A percentile compares a stretch with the other conserved stretches of the same genome.
phyloP scores from a whole-genome alignment of 2,329 filamentous ascomycete genomes.

The Emergomyces orientalis region DNA sequence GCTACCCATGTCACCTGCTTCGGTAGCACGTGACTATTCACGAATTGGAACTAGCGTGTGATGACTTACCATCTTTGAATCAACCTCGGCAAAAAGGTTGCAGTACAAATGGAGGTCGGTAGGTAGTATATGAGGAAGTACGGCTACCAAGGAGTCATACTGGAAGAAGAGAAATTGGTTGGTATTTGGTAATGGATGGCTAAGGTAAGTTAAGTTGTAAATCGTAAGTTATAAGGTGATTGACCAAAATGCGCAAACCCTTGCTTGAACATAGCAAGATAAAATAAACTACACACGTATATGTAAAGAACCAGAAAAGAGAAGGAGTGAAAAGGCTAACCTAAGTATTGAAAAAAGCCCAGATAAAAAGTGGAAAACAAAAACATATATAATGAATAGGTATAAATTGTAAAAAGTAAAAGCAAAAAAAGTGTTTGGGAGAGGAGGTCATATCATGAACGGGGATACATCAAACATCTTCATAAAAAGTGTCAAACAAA shows the following conservation, averaged over 20 bases:
- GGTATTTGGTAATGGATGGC: not conserved
- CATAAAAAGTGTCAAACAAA: not conserved
- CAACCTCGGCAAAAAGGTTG: not conserved
- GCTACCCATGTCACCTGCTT: conserved; percentile 14
- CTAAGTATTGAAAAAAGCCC: not conserved
- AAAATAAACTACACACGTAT: conserved; percentile 5
- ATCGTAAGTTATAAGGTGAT: not conserved
- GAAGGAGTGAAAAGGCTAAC: not conserved
- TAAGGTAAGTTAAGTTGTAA: not conserved
- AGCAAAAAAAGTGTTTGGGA: not conserved
- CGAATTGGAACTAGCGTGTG: conserved; percentile 12
- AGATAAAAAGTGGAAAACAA: not conserved
- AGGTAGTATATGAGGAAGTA: no score
- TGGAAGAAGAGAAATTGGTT: not conserved
- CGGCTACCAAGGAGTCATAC: no score
- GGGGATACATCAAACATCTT: not conserved
- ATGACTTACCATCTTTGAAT: not conserved
- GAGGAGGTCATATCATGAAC: conserved; percentile 3
- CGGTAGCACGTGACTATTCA: conserved; percentile 23
- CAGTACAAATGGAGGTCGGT: no score
- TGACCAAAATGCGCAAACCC: not conserved
- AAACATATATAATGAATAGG: not conserved
- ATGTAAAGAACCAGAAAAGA: not conserved
- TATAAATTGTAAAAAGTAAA: not conserved
- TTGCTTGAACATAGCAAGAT: not conserved